Conservation (phyloP, 2,329 filamentous ascomycete genomes). For the Anisogramma anomala region DNA sequence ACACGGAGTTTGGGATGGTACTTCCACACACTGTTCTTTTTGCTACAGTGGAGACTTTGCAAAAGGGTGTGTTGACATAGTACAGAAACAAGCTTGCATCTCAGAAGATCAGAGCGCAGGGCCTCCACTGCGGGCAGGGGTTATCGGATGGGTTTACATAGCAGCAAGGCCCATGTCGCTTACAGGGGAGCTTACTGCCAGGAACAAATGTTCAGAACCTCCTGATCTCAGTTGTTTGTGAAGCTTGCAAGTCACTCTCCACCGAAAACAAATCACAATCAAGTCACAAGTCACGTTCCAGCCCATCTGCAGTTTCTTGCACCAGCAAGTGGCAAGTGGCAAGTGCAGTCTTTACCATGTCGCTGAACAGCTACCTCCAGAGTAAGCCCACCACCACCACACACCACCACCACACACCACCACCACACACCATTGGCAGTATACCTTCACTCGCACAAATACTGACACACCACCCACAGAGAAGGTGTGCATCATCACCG, state of each 20-base stretch:
- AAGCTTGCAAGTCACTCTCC: too few species aligned
- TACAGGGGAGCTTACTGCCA: conserved; percentile 9
- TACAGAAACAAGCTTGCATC: background rate
- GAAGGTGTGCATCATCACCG: conserved; percentile 82
- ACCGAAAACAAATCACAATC: background rate
- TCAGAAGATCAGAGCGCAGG: background rate
- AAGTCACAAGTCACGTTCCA: background rate
- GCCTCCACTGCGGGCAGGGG: conserved; percentile 2
- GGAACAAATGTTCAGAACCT: conserved; percentile 8
- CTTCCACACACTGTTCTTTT: too few species aligned
- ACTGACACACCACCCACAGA: conserved; percentile 39
- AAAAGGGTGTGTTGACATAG: background rate
- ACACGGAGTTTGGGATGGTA: background rate
- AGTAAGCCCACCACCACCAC: conserved; percentile 18
- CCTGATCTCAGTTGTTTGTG: too few species aligned
- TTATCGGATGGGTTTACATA: conserved; percentile 2
- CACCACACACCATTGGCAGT: too few species aligned
- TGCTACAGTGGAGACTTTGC: background rate
- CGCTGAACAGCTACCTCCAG: conserved; percentile 23
- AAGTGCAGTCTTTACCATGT: conserved; percentile 18
- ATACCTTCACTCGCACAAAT: background rate
- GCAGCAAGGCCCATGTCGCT: background rate
- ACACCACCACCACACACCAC: background rate
- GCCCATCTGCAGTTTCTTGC: background rate
- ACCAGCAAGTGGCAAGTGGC: too few species aligned